Percentiles rank a stretch among this genome's conserved stretches.
Conservation (phyloP, 2,329 filamentous ascomycete species). For the Cercospora berteroae region DNA sequence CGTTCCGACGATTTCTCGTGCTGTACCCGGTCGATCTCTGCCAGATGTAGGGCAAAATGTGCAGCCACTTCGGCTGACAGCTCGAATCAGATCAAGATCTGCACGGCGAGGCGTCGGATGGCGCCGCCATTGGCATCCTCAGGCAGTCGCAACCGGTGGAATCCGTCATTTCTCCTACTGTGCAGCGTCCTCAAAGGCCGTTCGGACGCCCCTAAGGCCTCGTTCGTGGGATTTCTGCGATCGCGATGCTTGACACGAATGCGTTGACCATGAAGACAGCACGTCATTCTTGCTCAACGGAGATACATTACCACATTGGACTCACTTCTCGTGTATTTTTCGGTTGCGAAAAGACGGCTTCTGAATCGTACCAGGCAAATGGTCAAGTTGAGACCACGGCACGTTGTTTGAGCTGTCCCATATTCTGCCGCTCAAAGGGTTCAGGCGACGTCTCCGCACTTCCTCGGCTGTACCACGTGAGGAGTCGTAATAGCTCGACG, state of each 20-base stretch:
- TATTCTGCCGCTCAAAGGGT: not conserved
- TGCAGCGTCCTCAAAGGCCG: not conserved
- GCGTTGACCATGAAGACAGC: not conserved
- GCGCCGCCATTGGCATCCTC: not conserved
- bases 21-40: constrained; percentile 11
- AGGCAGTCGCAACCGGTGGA: constrained; percentile 9
- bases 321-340: not conserved
- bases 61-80: constrained; percentile 1
- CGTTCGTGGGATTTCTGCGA: not conserved
- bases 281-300: not conserved
- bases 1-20: constrained; percentile 4
- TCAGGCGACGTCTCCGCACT: not conserved
- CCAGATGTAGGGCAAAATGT: not conserved
- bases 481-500: not conserved
- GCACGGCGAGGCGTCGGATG: constrained; percentile 7
- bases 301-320: not conserved
- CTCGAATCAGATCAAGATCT: constrained; percentile 12
- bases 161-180: constrained; percentile 1
- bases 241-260: not conserved
- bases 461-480: not conserved
- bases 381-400: not conserved
- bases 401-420: constrained; percentile 2
- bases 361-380: not conserved
- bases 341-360: not conserved
- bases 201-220: not conserved